phyloP scores from a whole-genome alignment of 2,329 filamentous ascomycete genomes.

The Domatiomyces catenatus region DNA sequence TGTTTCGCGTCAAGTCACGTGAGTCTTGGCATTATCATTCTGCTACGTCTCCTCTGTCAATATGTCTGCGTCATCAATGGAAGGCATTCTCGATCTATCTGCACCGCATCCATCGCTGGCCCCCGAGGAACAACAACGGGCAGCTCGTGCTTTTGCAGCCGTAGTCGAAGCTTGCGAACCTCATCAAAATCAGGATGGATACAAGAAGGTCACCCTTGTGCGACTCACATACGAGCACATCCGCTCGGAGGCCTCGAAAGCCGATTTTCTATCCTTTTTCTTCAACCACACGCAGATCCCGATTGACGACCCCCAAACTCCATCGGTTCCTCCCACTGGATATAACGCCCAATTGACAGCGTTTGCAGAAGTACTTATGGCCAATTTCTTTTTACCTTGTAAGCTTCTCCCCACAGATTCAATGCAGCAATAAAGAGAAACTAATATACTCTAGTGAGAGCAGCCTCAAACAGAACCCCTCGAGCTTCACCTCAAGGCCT shows the following conservation, averaged over 20 bases:
- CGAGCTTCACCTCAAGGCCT: slow-evolving; percentile 9
- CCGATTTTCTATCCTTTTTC: slow-evolving; percentile 7
- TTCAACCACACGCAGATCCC: slow-evolving; percentile 6
- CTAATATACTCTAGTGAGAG: slow-evolving; percentile 9
- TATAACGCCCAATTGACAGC: slow-evolving; percentile 2
- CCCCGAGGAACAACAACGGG: slow-evolving; percentile 6
- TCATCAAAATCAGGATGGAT: slow-evolving; percentile 11
- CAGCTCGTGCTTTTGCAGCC: slow-evolving; percentile 5
- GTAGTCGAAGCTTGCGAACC: slow-evolving; percentile 14
- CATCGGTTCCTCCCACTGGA: slow-evolving; percentile 1
- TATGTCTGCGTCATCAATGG: slow-evolving; percentile 1
- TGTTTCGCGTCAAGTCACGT: too few relatives aligned
- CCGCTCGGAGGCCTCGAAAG: slow-evolving; percentile 8
- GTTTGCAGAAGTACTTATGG: slow-evolving; percentile 11
- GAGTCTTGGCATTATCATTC: too few relatives aligned
- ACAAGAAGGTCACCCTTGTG: slow-evolving; percentile 14
- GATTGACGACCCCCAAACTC: slow-evolving; percentile 2
- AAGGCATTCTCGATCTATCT: slow-evolving; percentile 1
- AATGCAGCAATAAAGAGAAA: background rate
- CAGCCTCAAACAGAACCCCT: slow-evolving; percentile 9
- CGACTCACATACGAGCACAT: slow-evolving; percentile 14
- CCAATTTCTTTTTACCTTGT: slow-evolving; percentile 14
- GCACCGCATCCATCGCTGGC: slow-evolving; percentile 5
- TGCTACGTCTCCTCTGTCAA: too few relatives aligned
- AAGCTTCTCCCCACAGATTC: slow-evolving; percentile 2